Conservation (phyloP, 306 rosid genomes). For the Abrus pulchellus region DNA sequence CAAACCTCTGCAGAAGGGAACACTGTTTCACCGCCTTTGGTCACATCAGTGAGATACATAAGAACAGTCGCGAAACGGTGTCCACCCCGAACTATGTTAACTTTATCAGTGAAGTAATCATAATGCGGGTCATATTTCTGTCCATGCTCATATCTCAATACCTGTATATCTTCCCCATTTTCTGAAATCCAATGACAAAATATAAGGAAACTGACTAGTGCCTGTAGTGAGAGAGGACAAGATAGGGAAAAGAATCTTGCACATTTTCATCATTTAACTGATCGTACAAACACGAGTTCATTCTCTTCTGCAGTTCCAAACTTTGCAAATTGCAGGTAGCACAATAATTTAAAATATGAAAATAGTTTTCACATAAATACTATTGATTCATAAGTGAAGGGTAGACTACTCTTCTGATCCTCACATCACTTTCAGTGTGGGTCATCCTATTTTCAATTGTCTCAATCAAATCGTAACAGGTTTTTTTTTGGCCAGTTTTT, state of each 20-base stretch:
- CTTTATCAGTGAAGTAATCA: conserved; percentile 90
- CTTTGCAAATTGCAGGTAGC: background rate
- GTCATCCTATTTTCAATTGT: conserved; percentile 4
- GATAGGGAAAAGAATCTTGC: background rate
- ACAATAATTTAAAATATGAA: background rate
- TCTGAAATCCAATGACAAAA: conserved; percentile 65
- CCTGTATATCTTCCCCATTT: conserved; percentile 99
- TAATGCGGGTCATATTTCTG: conserved; percentile 95
- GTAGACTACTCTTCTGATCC: conserved; percentile 13
- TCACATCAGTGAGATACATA: conserved; percentile 85
- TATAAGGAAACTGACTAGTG: conserved; percentile 36
- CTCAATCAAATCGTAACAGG: background rate
- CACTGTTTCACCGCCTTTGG: conserved; percentile 97
- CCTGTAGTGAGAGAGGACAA: too few relatives aligned
- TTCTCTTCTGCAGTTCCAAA: background rate
- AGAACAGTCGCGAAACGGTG: conserved; percentile 94
- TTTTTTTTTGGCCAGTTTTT: background rate
- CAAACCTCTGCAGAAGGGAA: conserved; percentile 94
- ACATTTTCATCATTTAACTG: conserved; percentile 28
- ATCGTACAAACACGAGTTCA: background rate
- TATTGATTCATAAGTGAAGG: conserved; percentile 13
- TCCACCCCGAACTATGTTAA: conserved; percentile 93
- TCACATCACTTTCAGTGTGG: background rate
- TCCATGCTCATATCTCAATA: conserved; percentile 93
- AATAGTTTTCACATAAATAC: conserved; percentile 12